Evolutionary conservation across 2,329 filamentous ascomycete species (phyloP), one percentile per base, ranked within the genome.

Genomic region (Blastomyces emzantsi): DNA sequence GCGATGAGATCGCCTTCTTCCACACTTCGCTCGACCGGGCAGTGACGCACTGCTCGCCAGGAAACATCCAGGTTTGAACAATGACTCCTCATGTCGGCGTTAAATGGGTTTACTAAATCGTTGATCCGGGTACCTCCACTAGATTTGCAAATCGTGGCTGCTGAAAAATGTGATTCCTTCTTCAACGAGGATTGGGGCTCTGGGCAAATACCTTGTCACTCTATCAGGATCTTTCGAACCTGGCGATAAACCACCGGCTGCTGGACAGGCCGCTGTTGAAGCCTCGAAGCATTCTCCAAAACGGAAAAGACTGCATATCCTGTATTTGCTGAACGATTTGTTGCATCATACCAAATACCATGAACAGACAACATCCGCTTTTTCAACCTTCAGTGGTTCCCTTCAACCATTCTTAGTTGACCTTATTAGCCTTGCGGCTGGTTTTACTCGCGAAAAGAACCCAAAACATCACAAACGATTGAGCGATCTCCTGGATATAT

Each of bases 121-220:
- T 66, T 59, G 62, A 59, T 63, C 54, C 62, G 64, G 68, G 63
- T 63, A 63, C 33, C 36, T 64, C 36, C 41, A 22, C 66, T 85
- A 96, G 92, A 89, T 85, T 81, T 92, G 90, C 83, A 96, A 92
- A 83, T 82, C 84, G 77, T 96, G 90, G 90, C 87, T 93, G 71
- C 77, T 92, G 73, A 82, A 83, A 70, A 85, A 91, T 78, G 80
- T 93, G 73, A 81, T 85, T 70, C 82, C 83, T 64, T 94, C 90
- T 65, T 75, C 83, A 63, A 79, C 82, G 68, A 87, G 91, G 70
- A 82, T 85, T 67, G 78, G 80, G 64, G 84, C 87, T 52, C 78
- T 95, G 68, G 89, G 85, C 69, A 92, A 90, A 76, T 96, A 90
- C 76, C 78, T 95, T 66, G 82, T 83, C 66, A 85, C 87, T 58